Evolutionary conservation across 148 eudicot genomes (phyloP).

Genomic region (Silene conica): DNA sequence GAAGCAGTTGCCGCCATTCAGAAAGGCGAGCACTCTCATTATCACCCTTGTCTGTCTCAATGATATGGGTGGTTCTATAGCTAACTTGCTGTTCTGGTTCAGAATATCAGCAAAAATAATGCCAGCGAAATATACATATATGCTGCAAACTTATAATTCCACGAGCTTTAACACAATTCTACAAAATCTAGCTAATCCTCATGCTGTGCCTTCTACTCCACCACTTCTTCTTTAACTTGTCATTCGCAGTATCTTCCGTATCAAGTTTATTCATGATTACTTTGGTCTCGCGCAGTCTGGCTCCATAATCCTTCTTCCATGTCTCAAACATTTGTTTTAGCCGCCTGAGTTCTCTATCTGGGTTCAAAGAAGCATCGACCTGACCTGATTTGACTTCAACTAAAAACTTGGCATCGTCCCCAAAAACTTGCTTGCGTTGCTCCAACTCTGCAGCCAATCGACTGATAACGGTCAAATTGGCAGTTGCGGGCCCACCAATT

Average conservation of each 20-base stretch:
- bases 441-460: conserved; percentile 90
- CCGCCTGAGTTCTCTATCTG: conserved; percentile 77
- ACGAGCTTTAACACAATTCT: background rate
- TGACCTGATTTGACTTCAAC: conserved; percentile 94
- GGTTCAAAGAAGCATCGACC: conserved; percentile 65
- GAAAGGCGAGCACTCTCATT: background rate
- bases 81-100: background rate
- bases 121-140: background rate
- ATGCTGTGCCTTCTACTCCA: conserved; percentile 85
- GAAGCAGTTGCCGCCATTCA: background rate
- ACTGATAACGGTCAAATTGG: conserved; percentile 68
- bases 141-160: background rate
- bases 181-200: conserved; percentile 33
- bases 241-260: conserved; percentile 48
- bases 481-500: conserved; percentile 43
- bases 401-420: conserved; percentile 87
- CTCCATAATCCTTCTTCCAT: conserved; percentile 92
- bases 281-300: conserved; percentile 81
- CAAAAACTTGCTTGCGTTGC: conserved; percentile 87
- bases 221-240: conserved; percentile 76
- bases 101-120: background rate
- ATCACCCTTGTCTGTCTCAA: background rate
- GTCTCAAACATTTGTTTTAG: conserved; percentile 83
- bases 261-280: conserved; percentile 75
- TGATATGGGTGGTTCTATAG: background rate